Conservation (phyloP, 129 eudicot genomes). For the Erigeron canadensis region DNA sequence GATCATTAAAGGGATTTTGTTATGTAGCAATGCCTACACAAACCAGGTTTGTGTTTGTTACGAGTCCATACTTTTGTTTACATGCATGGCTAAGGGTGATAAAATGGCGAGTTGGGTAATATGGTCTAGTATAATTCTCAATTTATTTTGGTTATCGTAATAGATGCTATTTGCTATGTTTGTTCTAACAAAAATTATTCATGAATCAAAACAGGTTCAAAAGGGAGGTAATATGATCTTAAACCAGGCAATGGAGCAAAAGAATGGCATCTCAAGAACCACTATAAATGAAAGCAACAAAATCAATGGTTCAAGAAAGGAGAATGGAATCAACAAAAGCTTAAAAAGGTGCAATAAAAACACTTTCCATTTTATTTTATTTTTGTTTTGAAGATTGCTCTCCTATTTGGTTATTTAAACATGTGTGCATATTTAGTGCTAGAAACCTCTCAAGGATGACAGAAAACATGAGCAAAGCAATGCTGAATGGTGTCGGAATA, state of each 20-base stretch:
- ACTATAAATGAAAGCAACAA: conserved; percentile 30
- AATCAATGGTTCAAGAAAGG: conserved; percentile 36
- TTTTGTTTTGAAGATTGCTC: background rate
- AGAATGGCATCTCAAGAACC: conserved; percentile 27
- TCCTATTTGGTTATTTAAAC: background rate
- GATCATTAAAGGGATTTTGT: conserved; percentile 84
- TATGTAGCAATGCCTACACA: conserved; percentile 75
- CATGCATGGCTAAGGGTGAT: background rate
- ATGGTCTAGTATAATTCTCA: background rate
- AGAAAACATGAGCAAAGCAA: conserved; percentile 78
- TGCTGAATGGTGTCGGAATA: conserved; percentile 70
- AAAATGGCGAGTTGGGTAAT: background rate
- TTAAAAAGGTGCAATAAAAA: conserved; percentile 58
- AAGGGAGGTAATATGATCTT: conserved; percentile 73
- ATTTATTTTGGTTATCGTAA: background rate
- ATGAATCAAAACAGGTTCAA: conserved; percentile 55
- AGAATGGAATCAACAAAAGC: conserved; percentile 55
- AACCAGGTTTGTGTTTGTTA: conserved; percentile 63
- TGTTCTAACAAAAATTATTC: background rate
- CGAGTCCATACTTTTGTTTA: background rate
- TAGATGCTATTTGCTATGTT: background rate
- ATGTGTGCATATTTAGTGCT: conserved; percentile 36
- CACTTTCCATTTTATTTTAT: too few relatives aligned
- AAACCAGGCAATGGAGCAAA: conserved; percentile 41
- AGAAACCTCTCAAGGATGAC: conserved; percentile 78